These are phyloP conservation scores for Solanum chacoense DNA, from an alignment of 305 asterid species.

Conservation along the genomic window DNA sequence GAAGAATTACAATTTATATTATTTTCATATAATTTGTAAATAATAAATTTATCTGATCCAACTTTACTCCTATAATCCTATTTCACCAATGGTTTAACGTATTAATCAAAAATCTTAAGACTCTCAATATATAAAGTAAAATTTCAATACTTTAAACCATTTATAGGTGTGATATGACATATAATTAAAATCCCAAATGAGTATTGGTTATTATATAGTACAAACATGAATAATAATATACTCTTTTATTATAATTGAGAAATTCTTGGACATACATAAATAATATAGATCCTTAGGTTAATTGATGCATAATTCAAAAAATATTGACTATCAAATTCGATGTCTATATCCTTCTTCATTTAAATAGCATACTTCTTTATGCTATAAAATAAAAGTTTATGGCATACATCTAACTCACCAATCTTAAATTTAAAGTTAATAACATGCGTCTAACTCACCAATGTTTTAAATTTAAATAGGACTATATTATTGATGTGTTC, in stretches of 20 bases:
- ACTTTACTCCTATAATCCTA: not conserved
- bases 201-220: not conserved
- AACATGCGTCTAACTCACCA: not conserved
- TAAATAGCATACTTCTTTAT: not conserved
- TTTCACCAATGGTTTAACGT: not conserved
- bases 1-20: not conserved
- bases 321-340: not conserved
- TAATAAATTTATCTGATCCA: not conserved
- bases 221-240: not conserved
- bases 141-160: not conserved
- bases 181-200: not conserved
- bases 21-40: not conserved
- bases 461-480: not conserved
- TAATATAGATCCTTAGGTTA: not conserved
- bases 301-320: not conserved
- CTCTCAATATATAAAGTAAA: not conserved
- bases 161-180: not conserved
- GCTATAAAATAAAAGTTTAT: not conserved
- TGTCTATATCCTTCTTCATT: not conserved
- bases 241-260: not conserved
- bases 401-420: not conserved
- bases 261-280: not conserved
- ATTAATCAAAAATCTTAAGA: not conserved
- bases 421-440: not conserved
- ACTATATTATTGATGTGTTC: not conserved